Conservation (phyloP, 495 filamentous ascomycete genomes). For the Beverwykella pulmonaria region DNA sequence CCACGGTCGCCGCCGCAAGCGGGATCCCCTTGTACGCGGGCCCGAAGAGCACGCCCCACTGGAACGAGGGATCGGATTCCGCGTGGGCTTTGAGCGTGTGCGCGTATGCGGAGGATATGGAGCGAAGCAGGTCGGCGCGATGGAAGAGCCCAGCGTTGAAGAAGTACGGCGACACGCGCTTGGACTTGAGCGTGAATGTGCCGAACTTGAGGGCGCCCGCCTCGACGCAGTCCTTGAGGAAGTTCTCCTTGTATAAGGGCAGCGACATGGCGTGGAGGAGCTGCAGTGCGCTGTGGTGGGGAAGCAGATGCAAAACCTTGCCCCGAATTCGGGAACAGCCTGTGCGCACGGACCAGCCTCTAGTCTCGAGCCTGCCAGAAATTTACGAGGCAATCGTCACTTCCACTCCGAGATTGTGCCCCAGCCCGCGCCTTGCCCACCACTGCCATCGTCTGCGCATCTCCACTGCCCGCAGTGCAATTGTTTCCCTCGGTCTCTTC, state of each 20-base stretch:
- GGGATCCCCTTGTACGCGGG: constrained; percentile 97
- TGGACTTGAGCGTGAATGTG: constrained; percentile 86
- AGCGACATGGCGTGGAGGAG: constrained; percentile 16
- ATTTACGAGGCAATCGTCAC: constrained; percentile 14
- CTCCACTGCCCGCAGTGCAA: not conserved
- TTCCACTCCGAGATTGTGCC: not conserved
- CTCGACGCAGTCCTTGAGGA: constrained; percentile 71
- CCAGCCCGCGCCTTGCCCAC: not conserved
- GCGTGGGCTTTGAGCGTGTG: constrained; percentile 59
- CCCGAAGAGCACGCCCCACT: constrained; percentile 75
- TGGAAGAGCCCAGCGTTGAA: constrained; percentile 93
- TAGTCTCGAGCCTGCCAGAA: constrained; percentile 20
- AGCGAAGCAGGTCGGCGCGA: constrained; percentile 68
- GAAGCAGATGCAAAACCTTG: not conserved
- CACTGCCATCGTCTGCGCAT: constrained; percentile 24
- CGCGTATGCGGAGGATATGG: constrained; percentile 79
- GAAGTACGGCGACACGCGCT: constrained; percentile 95
- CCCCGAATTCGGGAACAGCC: constrained; percentile 18
- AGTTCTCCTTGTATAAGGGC: constrained; percentile 58
- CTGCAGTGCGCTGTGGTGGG: not conserved
- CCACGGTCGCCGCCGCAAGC: constrained; percentile 71
- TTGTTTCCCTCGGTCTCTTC: not conserved
- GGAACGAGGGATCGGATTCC: constrained; percentile 48
- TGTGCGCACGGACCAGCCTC: constrained; percentile 13
- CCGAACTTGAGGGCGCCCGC: constrained; percentile 85